Evolutionary conservation across 768 basidiomycete species (phyloP).

Genomic region (Calocybe cyanea): DNA sequence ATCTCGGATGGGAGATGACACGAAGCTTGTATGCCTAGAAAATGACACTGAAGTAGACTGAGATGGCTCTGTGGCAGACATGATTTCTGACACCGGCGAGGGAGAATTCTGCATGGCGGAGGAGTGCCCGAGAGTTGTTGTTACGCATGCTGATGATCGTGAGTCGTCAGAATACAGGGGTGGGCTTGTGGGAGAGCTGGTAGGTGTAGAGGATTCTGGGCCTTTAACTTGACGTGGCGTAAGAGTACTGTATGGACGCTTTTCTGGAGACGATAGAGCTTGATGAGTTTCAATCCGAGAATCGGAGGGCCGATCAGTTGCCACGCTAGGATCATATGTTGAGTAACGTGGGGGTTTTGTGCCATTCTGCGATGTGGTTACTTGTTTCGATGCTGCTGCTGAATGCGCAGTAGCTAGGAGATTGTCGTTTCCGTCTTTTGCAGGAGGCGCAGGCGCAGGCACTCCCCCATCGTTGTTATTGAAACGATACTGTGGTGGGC

Average conservation of each 20-base stretch:
- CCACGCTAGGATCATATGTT: neutral
- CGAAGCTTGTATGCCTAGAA: neutral
- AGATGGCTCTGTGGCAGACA: neutral
- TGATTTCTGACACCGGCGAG: neutral
- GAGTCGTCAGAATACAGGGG: constrained; percentile 7
- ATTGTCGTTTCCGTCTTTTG: no score
- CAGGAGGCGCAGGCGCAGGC: no score
- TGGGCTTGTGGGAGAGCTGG: constrained; percentile 1
- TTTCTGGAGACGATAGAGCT: no score
- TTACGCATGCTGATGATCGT: neutral
- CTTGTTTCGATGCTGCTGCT: no score
- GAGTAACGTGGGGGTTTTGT: constrained; percentile 3
- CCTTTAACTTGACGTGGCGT: neutral
- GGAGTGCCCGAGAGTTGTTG: no score
- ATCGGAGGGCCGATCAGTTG: neutral
- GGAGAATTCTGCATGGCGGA: neutral
- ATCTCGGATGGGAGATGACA: neutral
- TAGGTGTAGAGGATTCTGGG: neutral
- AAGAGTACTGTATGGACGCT: neutral
- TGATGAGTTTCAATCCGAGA: neutral
- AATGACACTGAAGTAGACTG: constrained; percentile 1
- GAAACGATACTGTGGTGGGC: no score
- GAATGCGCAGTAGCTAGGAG: no score
- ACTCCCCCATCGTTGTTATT: no score
- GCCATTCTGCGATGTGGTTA: no score